A percentile compares a stretch with the other conserved stretches of the same genome.
These are phyloP conservation scores for Plasmodium billcollinsi DNA, from an alignment of 169 alveolate genomes.

Conservation along the genomic window DNA sequence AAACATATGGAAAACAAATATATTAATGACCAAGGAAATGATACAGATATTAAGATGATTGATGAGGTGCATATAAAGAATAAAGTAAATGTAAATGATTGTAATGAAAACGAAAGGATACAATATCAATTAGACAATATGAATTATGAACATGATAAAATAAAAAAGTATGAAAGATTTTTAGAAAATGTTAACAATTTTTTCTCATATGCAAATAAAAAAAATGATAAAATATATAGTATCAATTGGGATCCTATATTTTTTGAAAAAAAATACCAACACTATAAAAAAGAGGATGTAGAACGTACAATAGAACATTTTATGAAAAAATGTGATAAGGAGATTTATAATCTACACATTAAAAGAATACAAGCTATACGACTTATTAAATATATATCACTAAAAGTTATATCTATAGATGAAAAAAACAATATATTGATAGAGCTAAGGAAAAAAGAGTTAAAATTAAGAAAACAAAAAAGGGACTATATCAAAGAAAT, in stretches of 20 bases:
- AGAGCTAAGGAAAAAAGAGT: conserved; percentile 24
- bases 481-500: conserved; percentile 31
- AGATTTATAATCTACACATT: conserved; percentile 2
- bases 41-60: neutral
- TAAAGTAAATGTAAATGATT: neutral
- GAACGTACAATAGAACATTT: conserved; percentile 7
- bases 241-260: conserved; percentile 5
- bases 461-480: conserved; percentile 52
- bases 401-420: conserved; percentile 25
- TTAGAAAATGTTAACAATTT: neutral
- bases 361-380: conserved; percentile 56
- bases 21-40: conserved; percentile 6
- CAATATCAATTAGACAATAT: neutral
- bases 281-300: conserved; percentile 16
- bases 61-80: conserved; percentile 3
- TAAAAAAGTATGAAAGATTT: conserved; percentile 5
- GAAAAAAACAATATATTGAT: conserved; percentile 36
- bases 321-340: conserved; percentile 12
- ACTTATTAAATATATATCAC: conserved; percentile 27
- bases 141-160: conserved; percentile 17
- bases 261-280: conserved; percentile 19
- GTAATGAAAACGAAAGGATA: conserved; percentile 4
- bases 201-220: neutral
- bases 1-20: neutral
- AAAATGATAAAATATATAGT: neutral